Percentiles rank a stretch among this genome's conserved stretches.
These are phyloP conservation scores for Raffaelea arxii DNA, from an alignment of 2,329 filamentous ascomycete species.

Conservation along the genomic window DNA sequence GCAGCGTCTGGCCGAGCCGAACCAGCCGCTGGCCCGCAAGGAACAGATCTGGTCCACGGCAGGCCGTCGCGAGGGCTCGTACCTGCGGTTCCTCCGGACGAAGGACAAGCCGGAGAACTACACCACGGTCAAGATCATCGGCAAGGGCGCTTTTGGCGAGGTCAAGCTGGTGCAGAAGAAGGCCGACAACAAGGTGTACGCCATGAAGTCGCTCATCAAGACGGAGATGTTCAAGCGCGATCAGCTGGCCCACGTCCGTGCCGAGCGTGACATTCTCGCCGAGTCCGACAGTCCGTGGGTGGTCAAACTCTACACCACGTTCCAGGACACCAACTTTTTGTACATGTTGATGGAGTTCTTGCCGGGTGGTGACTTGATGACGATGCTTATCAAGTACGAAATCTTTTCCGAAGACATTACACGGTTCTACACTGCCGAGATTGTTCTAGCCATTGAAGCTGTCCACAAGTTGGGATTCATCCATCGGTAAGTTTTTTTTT, in stretches of 20 bases:
- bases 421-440: conserved; percentile 97
- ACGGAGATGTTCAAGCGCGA: conserved; percentile 99
- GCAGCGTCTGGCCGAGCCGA: conserved; percentile 68
- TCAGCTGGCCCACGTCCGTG: conserved; percentile 91
- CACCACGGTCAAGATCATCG: conserved; percentile 93
- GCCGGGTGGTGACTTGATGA: conserved; percentile 97
- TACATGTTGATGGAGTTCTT: conserved; percentile 99
- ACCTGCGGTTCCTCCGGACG: conserved; percentile 86
- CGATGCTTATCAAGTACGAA: conserved; percentile 99
- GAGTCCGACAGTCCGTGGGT: conserved; percentile 99
- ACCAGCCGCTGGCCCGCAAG: conserved; percentile 64
- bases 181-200: conserved; percentile 93
- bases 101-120: conserved; percentile 94
- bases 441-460: conserved; percentile 95
- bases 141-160: conserved; percentile 97
- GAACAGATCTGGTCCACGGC: conserved; percentile 77
- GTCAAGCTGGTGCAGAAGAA: conserved; percentile 96
- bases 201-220: conserved; percentile 96
- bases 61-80: conserved; percentile 82
- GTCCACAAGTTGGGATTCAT: conserved; percentile 98
- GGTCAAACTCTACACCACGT: conserved; percentile 95
- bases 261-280: conserved; percentile 93
- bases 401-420: conserved; percentile 99
- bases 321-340: conserved; percentile 91
- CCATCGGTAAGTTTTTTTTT: conserved; percentile 48